Evolutionary conservation across 805 yeast species (phyloP), one percentile per base, ranked within the genome.

Genomic region (Scheffersomyces spartinae): DNA sequence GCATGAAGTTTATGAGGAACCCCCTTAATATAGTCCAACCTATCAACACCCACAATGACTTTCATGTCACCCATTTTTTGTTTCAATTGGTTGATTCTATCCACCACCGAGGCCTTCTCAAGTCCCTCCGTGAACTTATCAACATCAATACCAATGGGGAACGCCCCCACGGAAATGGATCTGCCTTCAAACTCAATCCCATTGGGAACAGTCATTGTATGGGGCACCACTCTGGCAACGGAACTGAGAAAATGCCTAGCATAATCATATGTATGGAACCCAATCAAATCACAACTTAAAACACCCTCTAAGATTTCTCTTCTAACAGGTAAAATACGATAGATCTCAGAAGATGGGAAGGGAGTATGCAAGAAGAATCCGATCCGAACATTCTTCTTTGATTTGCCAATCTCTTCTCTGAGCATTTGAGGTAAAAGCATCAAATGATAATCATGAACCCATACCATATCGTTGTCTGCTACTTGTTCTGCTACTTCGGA

Each of bases 241-340:
- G 94, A 75, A 11, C 93, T 78, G 27, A 93, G 55, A 55, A 93
- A 91, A 60, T 91, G 99, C 40, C 98, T 68, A 8, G 95, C 97
- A 45, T 91, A 91, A 51, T 91, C 99, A 51, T 91, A 93, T n/a
- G 98, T 91, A 52, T 91, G 99, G 68, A 91, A 91, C 0, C 99
- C 99, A 44, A 91, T 74, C 42, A 93, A 64, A 48, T 91, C 94
- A 56, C 97, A 88, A 41, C 91, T 78, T 45, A 91, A 61, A 2
- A 91, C 94, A 29, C 99, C 99, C 34, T 70, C 71, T 40, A 91
- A 59, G 26, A 91, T 84, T 50, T 93, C 97, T 39, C 77, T 74
- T 53, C 99, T 68, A 9, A 93, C 98, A 0, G 99, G 98, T 40
- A 91, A 61, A 29, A 93, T 86, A 47, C 99, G 66, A 58, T 91